A percentile compares a stretch with the other conserved stretches of the same genome.
phyloP scores from a whole-genome alignment of 129 eudicot species.

The Tagetes patula region DNA sequence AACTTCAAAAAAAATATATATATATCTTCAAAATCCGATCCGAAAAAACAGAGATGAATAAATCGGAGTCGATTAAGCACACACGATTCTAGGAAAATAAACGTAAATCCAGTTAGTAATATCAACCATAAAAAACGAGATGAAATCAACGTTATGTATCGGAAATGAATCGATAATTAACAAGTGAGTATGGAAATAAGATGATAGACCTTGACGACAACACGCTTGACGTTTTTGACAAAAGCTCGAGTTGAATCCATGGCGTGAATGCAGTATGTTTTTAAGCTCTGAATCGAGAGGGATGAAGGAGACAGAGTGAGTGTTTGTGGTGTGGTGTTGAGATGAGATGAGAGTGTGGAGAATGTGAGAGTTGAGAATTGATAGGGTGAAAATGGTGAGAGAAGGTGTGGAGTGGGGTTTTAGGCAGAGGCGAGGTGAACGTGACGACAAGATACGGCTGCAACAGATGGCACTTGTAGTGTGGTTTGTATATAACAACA shows the following conservation, averaged over 20 bases:
- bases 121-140: not conserved
- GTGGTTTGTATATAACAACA: constrained; percentile 21
- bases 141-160: not conserved
- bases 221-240: constrained; percentile 74
- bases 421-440: constrained; percentile 30
- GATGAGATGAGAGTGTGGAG: constrained; percentile 8
- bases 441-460: constrained; percentile 39
- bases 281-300: not conserved
- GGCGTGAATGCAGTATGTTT: constrained; percentile 30
- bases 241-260: constrained; percentile 81
- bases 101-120: constrained; percentile 3
- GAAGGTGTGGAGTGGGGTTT: constrained; percentile 23
- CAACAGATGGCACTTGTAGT: constrained; percentile 40
- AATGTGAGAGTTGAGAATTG: constrained; percentile 23
- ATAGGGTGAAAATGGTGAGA: constrained; percentile 25
- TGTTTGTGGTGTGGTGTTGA: constrained; percentile 28
- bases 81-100: constrained; percentile 20
- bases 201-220: constrained; percentile 64
- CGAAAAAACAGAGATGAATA: constrained; percentile 32
- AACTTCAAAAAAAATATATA: not conserved
- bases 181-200: not conserved
- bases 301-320: not conserved
- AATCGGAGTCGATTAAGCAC: constrained; percentile 34
- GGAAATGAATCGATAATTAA: not conserved
- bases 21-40: constrained; percentile 21